Evolutionary conservation across 495 filamentous ascomycete genomes (phyloP), one percentile per base, ranked within the genome.

Genomic region (Alectoria sarmentosa): DNA sequence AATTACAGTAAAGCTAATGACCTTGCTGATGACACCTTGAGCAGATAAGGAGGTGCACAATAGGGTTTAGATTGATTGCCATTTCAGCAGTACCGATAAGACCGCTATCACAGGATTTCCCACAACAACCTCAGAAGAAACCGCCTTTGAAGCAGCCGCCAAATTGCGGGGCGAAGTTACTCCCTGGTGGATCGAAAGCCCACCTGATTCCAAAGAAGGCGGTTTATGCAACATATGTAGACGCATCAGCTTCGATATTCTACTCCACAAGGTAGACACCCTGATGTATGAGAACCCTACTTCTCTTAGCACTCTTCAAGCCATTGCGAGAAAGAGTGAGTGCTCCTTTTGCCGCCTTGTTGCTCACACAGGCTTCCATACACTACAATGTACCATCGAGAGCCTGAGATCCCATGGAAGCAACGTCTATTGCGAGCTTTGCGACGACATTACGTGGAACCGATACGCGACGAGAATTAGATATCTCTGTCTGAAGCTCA

Each of bases 171-270:
- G 36, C 21, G 23, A 32, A 30, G 8, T 32, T 19, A 26, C 23
- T 57, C 28, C 54, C 36, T 57, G 54, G 54, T 57, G 54, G 54
- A 57, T 57, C 28, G 54, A 57, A 57, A 57, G 21, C 1, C 54
- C 54, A 2, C 28, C 28, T 34, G 54, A 34, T 34, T 1, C 54
- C 54, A 36, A 36, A 57, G 54, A 57, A 34, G 28, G n/a, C 54
- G 54, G 54, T 10, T 34, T 57, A 57, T 57, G 54, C 28, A 30
- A 57, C 19, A 57, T 57, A 10, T 57, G 54, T n/a, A 57, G 28
- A 57, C 54, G 28, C 28, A 57, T 57, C 54, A 34, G 21, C 54
- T 57, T 57, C 28, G 30, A 57, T 32, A 34, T 1, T 19, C 30
- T 57, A 34, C 54, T 57, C 54, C 54, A 57, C 23, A 30, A 36